Base-by-base conservation (phyloP, 371 early-diverging fungal species). In the Rhizopus delemar region DNA sequence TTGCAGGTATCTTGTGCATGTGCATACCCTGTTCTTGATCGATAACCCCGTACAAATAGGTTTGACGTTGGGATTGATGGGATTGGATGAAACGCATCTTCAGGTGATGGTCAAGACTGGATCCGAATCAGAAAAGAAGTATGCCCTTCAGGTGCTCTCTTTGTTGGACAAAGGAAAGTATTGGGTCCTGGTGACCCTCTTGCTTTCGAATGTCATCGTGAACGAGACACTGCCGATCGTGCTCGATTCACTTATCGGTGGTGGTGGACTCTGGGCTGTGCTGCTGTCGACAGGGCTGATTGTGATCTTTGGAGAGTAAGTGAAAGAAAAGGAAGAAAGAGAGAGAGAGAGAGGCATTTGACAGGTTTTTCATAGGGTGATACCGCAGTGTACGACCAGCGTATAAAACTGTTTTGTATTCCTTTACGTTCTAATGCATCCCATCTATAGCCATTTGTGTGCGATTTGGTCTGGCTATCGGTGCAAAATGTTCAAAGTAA, bases 181-280 rank as follows among this genome's bases (percentile, higher is more conserved):
- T 60, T 86, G 91, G 87, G 86, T 94, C 7, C 74, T 94, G 2
- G 93, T 94, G 0, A 95, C 97, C 3, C 72, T 98, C 36, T 66
- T 98, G 41, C 70, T 98, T 13, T 86, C 91, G 8, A 98, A 96
- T 72, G 93, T 93, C 9, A 78, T 98, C 15, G 85, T 96, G 48
- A 96, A 96, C 74, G 96, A 96, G 71, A 91, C 96, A 1, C 73
- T 98, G 53, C 98, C 98, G 2, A 92, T 97, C 49, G 84, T 98
- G 56, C 75, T 93, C 43, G 93, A 95, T 62, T 80, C 82, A 5
- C 75, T 91, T 3, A 70, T 88, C 15, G 90, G 89, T 43, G 90
- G 91, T 49, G 88, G 90, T 22, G 46, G 46, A 6, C 5, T 46
- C 7, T 86, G 92, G 45, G 98, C 98, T 4, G 86, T 98, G 52